Percentiles rank a stretch among this genome's conserved stretches.
Evolutionary conservation across 225 moss, liverwort and hornwort species (phyloP).

Genomic region (Physcomitrellopsis africana): DNA sequence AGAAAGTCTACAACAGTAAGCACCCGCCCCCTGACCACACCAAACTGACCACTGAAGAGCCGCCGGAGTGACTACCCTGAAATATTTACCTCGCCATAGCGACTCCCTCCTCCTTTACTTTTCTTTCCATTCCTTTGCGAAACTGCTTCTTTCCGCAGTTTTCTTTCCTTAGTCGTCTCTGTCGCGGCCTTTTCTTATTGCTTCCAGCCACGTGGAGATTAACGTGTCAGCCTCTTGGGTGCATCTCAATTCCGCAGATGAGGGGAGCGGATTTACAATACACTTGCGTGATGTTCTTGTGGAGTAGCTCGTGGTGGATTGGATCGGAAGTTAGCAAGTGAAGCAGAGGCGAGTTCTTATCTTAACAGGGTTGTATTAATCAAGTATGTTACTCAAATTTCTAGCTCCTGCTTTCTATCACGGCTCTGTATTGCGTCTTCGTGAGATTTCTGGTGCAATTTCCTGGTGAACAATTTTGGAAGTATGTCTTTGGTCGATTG

Average conservation of each 20-base stretch:
- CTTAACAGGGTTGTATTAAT: not conserved
- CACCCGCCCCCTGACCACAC: too few species aligned
- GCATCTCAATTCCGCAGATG: not conserved
- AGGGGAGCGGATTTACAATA: too few species aligned
- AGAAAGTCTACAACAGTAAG: too few species aligned
- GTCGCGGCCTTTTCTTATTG: not conserved
- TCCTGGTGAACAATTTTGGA: not conserved
- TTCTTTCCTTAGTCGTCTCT: too few species aligned
- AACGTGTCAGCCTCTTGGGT: slow-evolving; percentile 7
- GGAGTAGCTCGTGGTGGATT: not conserved
- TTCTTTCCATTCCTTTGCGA: too few species aligned
- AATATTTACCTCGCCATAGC: too few species aligned
- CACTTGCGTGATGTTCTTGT: not conserved
- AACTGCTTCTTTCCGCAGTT: too few species aligned
- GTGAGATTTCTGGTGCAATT: not conserved
- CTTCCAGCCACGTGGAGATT: not conserved
- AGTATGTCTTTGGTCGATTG: too few species aligned
- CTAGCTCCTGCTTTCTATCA: not conserved
- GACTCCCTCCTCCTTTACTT: too few species aligned
- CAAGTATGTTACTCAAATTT: too few species aligned
- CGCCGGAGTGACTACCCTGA: too few species aligned
- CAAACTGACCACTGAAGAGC: too few species aligned
- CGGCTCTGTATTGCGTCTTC: not conserved
- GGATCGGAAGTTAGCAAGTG: not conserved
- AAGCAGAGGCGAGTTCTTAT: not conserved